A percentile compares a stretch with the other conserved stretches of the same genome.
phyloP scores from a whole-genome alignment of 2,329 filamentous ascomycete genomes.

The Colletotrichum sp. region DNA sequence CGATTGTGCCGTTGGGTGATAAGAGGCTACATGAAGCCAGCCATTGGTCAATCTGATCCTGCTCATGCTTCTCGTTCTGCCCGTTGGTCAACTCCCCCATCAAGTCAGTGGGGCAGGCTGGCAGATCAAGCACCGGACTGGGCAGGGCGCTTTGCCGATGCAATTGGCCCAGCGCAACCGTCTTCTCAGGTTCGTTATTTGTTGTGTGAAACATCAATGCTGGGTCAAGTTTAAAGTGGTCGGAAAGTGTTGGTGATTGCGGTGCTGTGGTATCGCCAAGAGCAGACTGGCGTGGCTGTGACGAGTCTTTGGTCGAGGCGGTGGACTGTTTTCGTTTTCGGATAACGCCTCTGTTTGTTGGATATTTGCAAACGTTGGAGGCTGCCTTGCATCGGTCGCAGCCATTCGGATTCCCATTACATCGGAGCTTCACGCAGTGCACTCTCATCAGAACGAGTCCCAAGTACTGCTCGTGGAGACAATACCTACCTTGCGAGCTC shows the following conservation, averaged over 20 bases:
- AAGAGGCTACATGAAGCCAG: neutral
- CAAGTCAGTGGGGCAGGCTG: neutral
- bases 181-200: neutral
- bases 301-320: neutral
- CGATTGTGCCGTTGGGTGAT: neutral
- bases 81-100: neutral
- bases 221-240: neutral
- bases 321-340: slow-evolving; percentile 1
- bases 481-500: neutral
- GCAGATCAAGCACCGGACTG: neutral
- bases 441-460: neutral
- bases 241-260: neutral
- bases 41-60: slow-evolving; percentile 9
- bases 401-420: neutral
- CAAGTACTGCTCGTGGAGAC: neutral
- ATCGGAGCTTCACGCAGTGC: neutral
- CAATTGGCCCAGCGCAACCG: neutral
- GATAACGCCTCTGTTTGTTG: neutral
- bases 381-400: slow-evolving; percentile 2
- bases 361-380: neutral
- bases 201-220: neutral
- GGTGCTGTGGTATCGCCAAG: neutral
- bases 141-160: neutral
- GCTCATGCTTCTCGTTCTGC: neutral
- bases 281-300: neutral